These are phyloP conservation scores for Scutellaria minor DNA, from an alignment of 257 asterid genomes.

Conservation along the genomic window DNA sequence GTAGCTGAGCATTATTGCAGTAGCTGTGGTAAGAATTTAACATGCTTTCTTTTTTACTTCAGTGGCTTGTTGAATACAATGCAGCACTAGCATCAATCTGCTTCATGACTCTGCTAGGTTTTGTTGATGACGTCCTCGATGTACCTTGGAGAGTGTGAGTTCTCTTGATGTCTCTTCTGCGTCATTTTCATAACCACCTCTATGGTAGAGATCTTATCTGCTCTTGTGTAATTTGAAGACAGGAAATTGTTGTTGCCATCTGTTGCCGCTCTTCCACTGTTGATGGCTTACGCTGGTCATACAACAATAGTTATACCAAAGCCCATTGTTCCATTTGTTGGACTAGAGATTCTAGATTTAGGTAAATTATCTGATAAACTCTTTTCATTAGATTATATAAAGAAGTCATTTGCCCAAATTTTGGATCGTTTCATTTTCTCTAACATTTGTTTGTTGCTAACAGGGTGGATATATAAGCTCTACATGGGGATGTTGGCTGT, in stretches of 20 bases:
- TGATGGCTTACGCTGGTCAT: constrained; percentile 97
- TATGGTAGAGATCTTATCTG: constrained; percentile 35
- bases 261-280: constrained; percentile 86
- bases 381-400: not conserved
- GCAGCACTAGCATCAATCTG: constrained; percentile 95
- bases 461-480: constrained; percentile 92
- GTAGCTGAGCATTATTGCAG: constrained; percentile 1
- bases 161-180: constrained; percentile 25
- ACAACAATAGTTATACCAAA: constrained; percentile 87
- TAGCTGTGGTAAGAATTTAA: constrained; percentile 24
- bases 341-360: constrained; percentile 68
- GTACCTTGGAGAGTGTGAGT: constrained; percentile 99
- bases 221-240: constrained; percentile 46
- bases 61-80: constrained; percentile 99
- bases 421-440: not conserved
- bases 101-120: constrained; percentile 96
- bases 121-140: constrained; percentile 96
- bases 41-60: constrained; percentile 22
- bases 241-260: constrained; percentile 88
- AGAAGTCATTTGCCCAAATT: not conserved
- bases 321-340: constrained; percentile 74
- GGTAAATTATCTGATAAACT: constrained; percentile 46
- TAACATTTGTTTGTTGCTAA: constrained; percentile 30
- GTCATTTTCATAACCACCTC: constrained; percentile 5
- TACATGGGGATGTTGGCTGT: constrained; percentile 94